phyloP scores from a whole-genome alignment of 345 rosid genomes.

The Gossypium stocksii region DNA sequence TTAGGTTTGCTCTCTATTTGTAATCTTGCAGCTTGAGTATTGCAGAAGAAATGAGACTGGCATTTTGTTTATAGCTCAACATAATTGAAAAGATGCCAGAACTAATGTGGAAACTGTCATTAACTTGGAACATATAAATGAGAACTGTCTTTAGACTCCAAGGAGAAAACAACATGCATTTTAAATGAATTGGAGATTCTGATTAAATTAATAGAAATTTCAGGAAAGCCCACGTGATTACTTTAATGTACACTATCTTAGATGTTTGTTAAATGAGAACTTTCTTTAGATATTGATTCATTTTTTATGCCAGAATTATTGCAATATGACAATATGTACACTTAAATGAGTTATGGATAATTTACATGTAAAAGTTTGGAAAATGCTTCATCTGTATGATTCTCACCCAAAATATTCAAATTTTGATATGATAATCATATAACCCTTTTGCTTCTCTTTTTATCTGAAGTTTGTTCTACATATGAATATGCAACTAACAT shows the following conservation, averaged over 20 bases:
- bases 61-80: not conserved
- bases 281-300: too few relatives aligned
- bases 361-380: not conserved
- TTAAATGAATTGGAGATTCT: not conserved
- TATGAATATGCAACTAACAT: not conserved
- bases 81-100: not conserved
- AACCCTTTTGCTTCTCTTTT: not conserved
- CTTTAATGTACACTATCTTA: not conserved
- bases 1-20: constrained; percentile 48
- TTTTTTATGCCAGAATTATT: too few relatives aligned
- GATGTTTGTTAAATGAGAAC: not conserved
- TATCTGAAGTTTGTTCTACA: not conserved
- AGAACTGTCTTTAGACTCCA: not conserved
- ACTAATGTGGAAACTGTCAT: not conserved
- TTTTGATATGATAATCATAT: not conserved
- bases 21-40: not conserved
- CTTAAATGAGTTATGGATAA: not conserved
- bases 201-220: not conserved
- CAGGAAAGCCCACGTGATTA: not conserved
- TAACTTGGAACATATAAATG: not conserved
- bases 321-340: too few relatives aligned
- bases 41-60: not conserved
- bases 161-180: not conserved
- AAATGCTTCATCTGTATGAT: not conserved
- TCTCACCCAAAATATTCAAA: not conserved